Base-by-base conservation (phyloP, 768 basidiomycete genomes). In the Sarcodon aspratus region DNA sequence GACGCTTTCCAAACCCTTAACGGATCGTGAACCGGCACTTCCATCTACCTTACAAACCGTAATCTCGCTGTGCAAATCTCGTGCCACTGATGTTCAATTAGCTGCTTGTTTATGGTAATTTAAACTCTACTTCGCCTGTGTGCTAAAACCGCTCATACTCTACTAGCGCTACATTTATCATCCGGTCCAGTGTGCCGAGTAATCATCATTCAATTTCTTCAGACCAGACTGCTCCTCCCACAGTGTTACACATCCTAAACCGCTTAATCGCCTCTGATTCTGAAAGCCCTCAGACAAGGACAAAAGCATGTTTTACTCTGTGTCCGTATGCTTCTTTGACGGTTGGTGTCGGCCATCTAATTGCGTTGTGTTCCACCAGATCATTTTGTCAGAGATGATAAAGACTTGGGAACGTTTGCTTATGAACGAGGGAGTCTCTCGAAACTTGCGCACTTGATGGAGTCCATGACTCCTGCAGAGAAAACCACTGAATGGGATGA, bases 221-320 rank as follows among this genome's bases (percentile, higher is more conserved):
- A 34, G 78, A 81, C 44, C 69, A 75, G 15, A 56, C 66, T 1
- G 67, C 75, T 9, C 68, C 75, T 0, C 68, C 78, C 45, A 75
- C 78, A 1, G 71, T 90, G n/a, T 74, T 87, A 48, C 80, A 84
- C 54, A 75, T 86, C 40, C 65, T 88, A 33, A 83, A 80, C 52
- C 72, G 79, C 4, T 67, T 85, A 40, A 64, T 88, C 17, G 59
- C 66, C 1, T 68, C 70, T 1, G 57, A 69, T 1, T 54, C 60
- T 6, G 75, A 79, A 45, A 58, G 64, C 18, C 60, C 68, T 3
- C 61, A 63, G 42, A 72, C 63, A 13, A 71, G 76, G 33, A 79
- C 78, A 1, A 82, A 75, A 59, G 82, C 86, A 0, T 90, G 88
- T 59, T 86, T 85, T 58, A 75, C 83, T 12, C 63, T 95, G 0